Evolutionary conservation across 169 alveolate genomes (phyloP).

Genomic region (Plasmodium vivax): DNA sequence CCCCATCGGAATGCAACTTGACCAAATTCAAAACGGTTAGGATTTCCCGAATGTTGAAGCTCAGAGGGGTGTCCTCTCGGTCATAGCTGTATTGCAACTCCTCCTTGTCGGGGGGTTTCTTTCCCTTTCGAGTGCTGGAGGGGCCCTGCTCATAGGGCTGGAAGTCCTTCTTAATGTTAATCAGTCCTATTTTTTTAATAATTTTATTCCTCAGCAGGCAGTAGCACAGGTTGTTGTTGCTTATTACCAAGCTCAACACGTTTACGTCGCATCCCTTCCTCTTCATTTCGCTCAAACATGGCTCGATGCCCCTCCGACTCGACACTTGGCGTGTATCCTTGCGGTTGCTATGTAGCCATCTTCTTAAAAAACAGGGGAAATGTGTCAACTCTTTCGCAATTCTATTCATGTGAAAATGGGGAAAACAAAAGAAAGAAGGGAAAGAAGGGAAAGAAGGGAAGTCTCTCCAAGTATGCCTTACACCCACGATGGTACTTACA

Average conservation of each 20-base stretch:
- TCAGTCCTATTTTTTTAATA: conserved; percentile 70
- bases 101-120: neutral
- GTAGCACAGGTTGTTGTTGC: conserved; percentile 67
- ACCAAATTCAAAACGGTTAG: conserved; percentile 49
- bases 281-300: conserved; percentile 21
- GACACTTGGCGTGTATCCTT: neutral
- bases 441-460: neutral
- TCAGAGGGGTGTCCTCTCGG: conserved; percentile 46
- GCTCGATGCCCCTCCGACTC: conserved; percentile 19
- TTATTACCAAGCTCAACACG: conserved; percentile 51
- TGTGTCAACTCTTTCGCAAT: neutral
- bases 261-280: conserved; percentile 29
- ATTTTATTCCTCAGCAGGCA: conserved; percentile 57
- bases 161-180: conserved; percentile 60
- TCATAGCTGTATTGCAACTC: conserved; percentile 38
- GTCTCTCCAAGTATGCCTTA: neutral
- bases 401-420: conserved; percentile 8
- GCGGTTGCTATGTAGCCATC: conserved; percentile 31
- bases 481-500: neutral
- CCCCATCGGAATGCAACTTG: conserved; percentile 21
- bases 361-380: neutral
- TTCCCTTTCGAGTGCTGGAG: neutral
- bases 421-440: no score
- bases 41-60: conserved; percentile 57
- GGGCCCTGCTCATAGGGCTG: conserved; percentile 30